These are phyloP conservation scores for Paecilomyces variotii DNA, from an alignment of 2,329 filamentous ascomycete genomes.

Conservation along the genomic window DNA sequence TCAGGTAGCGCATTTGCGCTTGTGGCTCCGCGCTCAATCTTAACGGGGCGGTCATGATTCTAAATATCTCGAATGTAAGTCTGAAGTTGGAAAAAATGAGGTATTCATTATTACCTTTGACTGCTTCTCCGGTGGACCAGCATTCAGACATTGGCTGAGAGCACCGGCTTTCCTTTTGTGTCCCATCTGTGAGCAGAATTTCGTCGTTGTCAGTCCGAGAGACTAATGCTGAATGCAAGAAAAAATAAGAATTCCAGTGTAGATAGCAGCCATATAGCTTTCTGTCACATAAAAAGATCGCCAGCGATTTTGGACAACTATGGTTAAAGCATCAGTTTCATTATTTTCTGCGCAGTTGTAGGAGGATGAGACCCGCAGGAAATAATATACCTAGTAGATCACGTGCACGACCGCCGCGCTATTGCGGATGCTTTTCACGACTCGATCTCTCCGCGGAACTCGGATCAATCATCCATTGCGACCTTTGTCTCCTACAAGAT, in stretches of 20 bases:
- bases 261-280: no score
- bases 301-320: not conserved
- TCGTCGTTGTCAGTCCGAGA: not conserved
- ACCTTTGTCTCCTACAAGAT: constrained; percentile 22
- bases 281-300: not conserved
- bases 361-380: not conserved
- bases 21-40: constrained; percentile 1
- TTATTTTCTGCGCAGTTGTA: not conserved
- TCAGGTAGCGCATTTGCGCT: constrained; percentile 2
- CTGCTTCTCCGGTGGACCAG: not conserved
- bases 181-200: not conserved
- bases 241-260: no score
- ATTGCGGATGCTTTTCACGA: not conserved
- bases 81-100: not conserved
- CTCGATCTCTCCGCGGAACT: not conserved
- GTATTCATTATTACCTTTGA: not conserved
- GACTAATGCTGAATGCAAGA: no score
- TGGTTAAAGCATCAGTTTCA: not conserved
- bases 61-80: not conserved
- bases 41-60: not conserved
- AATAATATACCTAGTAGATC: not conserved
- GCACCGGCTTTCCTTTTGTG: not conserved
- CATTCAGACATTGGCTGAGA: not conserved
- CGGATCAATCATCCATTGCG: not conserved
- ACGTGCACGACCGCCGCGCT: not conserved